Percentiles rank a stretch among this genome's conserved stretches.
Evolutionary conservation across 176 grass and related monocot genomes (phyloP).

Genomic region (Bromus sterilis): DNA sequence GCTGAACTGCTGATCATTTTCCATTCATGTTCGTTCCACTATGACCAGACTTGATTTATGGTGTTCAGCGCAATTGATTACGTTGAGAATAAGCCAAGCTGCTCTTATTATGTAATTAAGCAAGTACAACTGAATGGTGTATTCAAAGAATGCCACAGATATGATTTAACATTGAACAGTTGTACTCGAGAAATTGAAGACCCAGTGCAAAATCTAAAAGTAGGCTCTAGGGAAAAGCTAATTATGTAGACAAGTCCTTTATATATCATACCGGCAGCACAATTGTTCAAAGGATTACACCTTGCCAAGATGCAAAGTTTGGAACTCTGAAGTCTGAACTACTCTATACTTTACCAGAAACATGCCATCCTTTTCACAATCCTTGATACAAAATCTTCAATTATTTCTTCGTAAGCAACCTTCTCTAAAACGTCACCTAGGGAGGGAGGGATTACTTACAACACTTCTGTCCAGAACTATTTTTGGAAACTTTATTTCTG

Average conservation of each 20-base stretch:
- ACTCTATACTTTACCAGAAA: not conserved
- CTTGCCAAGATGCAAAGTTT: not conserved
- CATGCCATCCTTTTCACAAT: not conserved
- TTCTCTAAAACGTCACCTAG: not conserved
- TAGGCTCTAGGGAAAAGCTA: not conserved
- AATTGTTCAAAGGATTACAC: not conserved
- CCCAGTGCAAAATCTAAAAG: not conserved
- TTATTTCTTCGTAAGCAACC: not conserved
- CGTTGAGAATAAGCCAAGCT: not conserved
- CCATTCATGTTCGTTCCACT: not conserved
- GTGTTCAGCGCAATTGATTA: not conserved
- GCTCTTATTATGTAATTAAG: not conserved
- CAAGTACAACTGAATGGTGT: not conserved
- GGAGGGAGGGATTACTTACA: not conserved
- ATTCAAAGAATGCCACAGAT: not conserved
- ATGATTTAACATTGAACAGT: not conserved
- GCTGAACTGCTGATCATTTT: not conserved
- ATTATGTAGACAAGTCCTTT: not conserved
- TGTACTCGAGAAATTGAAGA: not conserved
- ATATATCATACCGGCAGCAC: not conserved
- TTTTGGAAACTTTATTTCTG: not conserved
- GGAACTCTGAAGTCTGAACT: not conserved
- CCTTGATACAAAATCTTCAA: not conserved
- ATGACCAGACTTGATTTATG: slow-evolving; percentile 5
- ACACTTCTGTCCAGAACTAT: not conserved